Base-by-base conservation (phyloP, 2,329 filamentous ascomycete genomes). In the Orbilia oligospora region DNA sequence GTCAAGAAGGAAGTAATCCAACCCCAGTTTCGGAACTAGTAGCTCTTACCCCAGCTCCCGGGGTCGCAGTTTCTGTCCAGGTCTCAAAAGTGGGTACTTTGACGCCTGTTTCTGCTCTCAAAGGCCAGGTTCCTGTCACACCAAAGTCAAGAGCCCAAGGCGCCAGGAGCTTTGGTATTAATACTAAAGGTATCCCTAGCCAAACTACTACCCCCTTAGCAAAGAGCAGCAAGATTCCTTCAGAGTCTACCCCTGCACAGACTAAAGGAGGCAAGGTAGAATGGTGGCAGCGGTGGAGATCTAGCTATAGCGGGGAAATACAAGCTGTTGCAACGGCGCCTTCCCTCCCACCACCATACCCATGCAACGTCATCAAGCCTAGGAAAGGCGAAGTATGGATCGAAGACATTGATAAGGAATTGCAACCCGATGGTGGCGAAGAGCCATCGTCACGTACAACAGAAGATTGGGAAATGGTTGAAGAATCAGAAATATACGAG, bases 381-480 rank as follows among this genome's bases (percentile, higher is more conserved):
- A 16, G 44, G 1, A 48, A 49, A 18, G 27, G 61, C 12, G 61
- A 61, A 12, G 16, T 56, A 6, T 73, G 70, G 70, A 27, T 73
- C 16, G 61, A 67, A 18, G 70, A 73, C 44, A 51, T 61, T 16
- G 9, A 20, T 1, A 44, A 36, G 20, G 58, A 58, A n/a, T 33
- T 16, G 1, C 3, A n/a, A 6, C 8, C 27, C 33, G 38, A 66
- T 10, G 44, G 14, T 20, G 22, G 33, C 8, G 20, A 24, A 1
- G 18, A 0, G 65, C 41, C n/a, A 18, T 20, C n/a, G n/a, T 3
- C 5, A 18, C 30, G 3, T 9, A 6, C 27, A 5, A 12, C 16
- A 22, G 72, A 67, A n/a, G 72, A 53, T 16, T 76, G 72, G 72
- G 72, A 76, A 14, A 18, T 76, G 0, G 51, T 76, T n/a, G 66